These are phyloP conservation scores for Gossypium schwendimanii DNA, from an alignment of 441 rosid species.

Conservation along the genomic window DNA sequence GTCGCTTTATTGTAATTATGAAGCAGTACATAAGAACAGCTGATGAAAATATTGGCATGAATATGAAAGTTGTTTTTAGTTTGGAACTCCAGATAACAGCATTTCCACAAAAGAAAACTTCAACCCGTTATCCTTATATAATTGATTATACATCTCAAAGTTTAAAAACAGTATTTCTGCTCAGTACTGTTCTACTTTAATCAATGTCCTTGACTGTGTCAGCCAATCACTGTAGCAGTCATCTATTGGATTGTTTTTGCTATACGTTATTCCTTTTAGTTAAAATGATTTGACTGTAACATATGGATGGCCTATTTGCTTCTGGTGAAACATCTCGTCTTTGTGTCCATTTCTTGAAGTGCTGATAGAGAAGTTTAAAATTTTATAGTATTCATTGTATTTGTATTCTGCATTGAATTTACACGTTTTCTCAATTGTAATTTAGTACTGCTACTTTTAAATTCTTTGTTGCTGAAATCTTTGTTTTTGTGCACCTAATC, in stretches of 20 bases:
- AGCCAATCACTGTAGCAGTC: not conserved
- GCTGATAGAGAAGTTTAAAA: not conserved
- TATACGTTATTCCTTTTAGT: not conserved
- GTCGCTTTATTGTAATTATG: not conserved
- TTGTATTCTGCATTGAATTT: not conserved
- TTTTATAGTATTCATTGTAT: not conserved
- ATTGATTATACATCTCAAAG: not conserved
- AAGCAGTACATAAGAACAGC: conserved; percentile 1
- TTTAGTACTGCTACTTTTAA: not conserved
- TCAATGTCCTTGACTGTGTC: not conserved
- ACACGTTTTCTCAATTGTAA: not conserved
- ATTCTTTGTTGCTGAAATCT: conserved; percentile 14
- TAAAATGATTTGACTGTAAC: not conserved
- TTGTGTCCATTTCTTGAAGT: not conserved
- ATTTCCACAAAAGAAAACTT: not conserved
- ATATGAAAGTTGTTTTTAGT: not conserved
- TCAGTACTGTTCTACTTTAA: not conserved
- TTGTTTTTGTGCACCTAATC: conserved; percentile 17
- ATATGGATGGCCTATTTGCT: conserved; percentile 6
- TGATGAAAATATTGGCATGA: not conserved
- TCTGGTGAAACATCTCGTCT: not conserved
- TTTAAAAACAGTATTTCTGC: not conserved
- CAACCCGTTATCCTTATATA: not conserved
- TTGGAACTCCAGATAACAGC: not conserved
- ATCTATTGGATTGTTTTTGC: not conserved